phyloP scores from a whole-genome alignment of 2,329 filamentous ascomycete genomes.

The Penicillium sp. region DNA sequence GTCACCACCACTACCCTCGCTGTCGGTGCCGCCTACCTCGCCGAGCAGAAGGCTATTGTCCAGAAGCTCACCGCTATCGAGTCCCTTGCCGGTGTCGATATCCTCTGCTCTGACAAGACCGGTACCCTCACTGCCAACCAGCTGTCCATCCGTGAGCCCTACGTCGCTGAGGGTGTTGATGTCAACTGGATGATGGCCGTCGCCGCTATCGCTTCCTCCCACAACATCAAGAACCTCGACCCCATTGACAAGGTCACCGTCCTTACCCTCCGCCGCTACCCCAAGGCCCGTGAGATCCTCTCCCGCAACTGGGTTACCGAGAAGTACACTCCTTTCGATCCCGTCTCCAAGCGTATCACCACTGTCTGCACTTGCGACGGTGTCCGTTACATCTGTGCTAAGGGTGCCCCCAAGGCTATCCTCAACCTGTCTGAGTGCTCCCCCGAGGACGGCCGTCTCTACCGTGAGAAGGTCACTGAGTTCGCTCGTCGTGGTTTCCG shows the following conservation, averaged over 20 bases:
- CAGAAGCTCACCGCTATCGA: constrained; percentile 77
- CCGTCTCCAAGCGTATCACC: constrained; percentile 75
- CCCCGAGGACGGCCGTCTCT: constrained; percentile 61
- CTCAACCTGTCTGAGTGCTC: constrained; percentile 65
- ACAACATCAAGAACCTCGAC: constrained; percentile 74
- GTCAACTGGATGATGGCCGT: constrained; percentile 84
- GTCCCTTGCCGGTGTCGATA: constrained; percentile 69
- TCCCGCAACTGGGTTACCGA: constrained; percentile 71
- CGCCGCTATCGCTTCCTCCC: constrained; percentile 70
- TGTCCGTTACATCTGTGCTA: constrained; percentile 68
- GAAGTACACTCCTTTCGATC: constrained; percentile 69
- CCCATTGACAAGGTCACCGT: constrained; percentile 78
- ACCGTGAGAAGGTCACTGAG: constrained; percentile 69
- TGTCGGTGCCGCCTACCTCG: constrained; percentile 72
- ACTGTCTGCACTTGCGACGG: constrained; percentile 65
- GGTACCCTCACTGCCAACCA: constrained; percentile 63
- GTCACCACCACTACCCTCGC: constrained; percentile 74
- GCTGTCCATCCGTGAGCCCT: constrained; percentile 71
- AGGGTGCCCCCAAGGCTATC: constrained; percentile 74
- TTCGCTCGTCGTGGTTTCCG: constrained; percentile 77
- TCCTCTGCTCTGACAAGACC: constrained; percentile 78
- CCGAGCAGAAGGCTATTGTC: constrained; percentile 73
- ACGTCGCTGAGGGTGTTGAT: constrained; percentile 70
- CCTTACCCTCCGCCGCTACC: constrained; percentile 70
- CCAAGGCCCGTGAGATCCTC: constrained; percentile 72